Conservation (phyloP, 768 basidiomycete species). For the Dentipellis fragilis region DNA sequence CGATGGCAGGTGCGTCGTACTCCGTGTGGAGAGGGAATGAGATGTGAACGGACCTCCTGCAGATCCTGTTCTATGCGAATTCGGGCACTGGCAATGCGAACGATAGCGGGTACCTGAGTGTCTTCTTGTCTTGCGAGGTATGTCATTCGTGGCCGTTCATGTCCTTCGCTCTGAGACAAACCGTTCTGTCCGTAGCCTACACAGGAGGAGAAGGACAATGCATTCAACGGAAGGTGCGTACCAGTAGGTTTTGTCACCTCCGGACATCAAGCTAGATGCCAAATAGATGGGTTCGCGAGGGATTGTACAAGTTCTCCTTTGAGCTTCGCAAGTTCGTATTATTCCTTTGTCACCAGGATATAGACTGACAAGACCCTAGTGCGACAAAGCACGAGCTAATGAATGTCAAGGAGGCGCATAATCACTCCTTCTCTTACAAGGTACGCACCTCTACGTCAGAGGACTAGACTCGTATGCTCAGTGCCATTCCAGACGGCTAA, state of each 20-base stretch:
- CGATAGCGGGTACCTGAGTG: slow-evolving; percentile 51
- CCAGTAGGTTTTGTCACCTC: background rate
- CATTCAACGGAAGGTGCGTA: slow-evolving; percentile 47
- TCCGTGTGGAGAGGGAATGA: slow-evolving; percentile 7
- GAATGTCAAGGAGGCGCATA: slow-evolving; percentile 68
- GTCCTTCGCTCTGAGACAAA: background rate
- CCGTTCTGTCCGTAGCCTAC: slow-evolving; percentile 45
- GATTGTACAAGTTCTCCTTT: slow-evolving; percentile 78
- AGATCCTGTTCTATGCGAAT: slow-evolving; percentile 82
- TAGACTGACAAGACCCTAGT: slow-evolving; percentile 13
- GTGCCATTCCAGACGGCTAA: slow-evolving; percentile 51
- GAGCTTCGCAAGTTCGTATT: slow-evolving; percentile 57
- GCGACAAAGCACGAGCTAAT: slow-evolving; percentile 42
- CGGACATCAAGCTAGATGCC: background rate
- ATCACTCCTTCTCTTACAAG: slow-evolving; percentile 74
- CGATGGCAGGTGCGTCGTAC: slow-evolving; percentile 51
- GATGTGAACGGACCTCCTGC: slow-evolving; percentile 8
- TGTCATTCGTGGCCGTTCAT: slow-evolving; percentile 14
- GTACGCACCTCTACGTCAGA: slow-evolving; percentile 18
- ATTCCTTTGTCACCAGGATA: background rate
- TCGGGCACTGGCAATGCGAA: slow-evolving; percentile 53
- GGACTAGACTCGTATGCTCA: background rate
- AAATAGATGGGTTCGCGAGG: slow-evolving; percentile 72
- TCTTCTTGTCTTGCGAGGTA: slow-evolving; percentile 80
- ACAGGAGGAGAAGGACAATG: slow-evolving; percentile 58